A percentile compares a stretch with the other conserved stretches of the same genome.
Evolutionary conservation across 208 protist species (phyloP).

Genomic region (Trypanosoma vivax): DNA sequence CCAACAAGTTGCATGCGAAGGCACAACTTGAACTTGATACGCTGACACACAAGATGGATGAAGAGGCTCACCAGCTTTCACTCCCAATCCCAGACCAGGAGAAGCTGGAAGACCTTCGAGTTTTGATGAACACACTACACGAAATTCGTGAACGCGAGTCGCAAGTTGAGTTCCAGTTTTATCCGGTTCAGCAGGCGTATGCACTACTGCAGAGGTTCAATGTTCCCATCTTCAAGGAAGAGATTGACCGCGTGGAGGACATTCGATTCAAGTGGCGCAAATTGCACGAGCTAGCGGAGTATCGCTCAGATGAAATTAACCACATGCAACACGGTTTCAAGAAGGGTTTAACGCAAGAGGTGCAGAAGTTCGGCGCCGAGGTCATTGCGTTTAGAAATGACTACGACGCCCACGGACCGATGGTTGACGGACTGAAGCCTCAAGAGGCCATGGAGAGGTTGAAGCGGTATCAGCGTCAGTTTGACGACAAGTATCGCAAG

Average conservation of each 20-base stretch:
- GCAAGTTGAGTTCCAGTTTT: conserved; percentile 90
- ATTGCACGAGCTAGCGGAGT: conserved; percentile 72
- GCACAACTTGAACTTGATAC: conserved; percentile 84
- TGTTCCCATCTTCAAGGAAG: conserved; percentile 93
- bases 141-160: conserved; percentile 91
- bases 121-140: conserved; percentile 89
- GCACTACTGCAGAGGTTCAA: conserved; percentile 87
- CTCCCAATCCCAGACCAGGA: conserved; percentile 91
- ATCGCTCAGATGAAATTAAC: conserved; percentile 85
- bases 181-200: conserved; percentile 93
- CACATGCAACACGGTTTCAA: conserved; percentile 92
- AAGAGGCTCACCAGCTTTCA: conserved; percentile 82
- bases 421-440: conserved; percentile 89
- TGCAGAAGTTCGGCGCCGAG: conserved; percentile 91
- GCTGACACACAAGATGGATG: conserved; percentile 92
- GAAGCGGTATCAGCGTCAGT: conserved; percentile 93
- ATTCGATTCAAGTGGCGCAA: conserved; percentile 91
- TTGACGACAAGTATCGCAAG: conserved; percentile 93
- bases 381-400: conserved; percentile 92
- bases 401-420: conserved; percentile 95
- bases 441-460: conserved; percentile 93
- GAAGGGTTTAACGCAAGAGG: conserved; percentile 87
- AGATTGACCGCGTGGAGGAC: conserved; percentile 92
- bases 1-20: conserved; percentile 90
- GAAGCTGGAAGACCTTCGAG: conserved; percentile 92